Percentiles rank a stretch among this genome's conserved stretches.
phyloP scores from a whole-genome alignment of 305 asterid genomes.

The Euphrasia arctica region DNA sequence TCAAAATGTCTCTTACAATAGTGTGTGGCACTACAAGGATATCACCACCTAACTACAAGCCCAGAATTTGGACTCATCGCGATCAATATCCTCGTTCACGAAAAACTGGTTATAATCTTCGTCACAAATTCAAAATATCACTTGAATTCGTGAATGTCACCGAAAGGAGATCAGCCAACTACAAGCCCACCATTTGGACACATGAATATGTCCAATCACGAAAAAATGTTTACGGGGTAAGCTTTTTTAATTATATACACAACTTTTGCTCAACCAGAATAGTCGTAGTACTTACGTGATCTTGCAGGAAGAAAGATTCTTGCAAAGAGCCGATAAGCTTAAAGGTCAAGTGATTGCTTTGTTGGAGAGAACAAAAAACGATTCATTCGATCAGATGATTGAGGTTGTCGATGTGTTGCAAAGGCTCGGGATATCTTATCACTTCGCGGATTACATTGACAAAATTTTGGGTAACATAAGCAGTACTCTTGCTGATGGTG shows the following conservation, averaged over 20 bases:
- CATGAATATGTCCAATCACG: no score
- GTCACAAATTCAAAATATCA: no score
- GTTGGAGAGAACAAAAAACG: constrained; percentile 16
- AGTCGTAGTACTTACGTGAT: neutral
- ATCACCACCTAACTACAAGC: constrained; percentile 23
- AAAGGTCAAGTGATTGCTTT: constrained; percentile 11
- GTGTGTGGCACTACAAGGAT: constrained; percentile 14
- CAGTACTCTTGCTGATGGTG: neutral
- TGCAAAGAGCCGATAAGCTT: constrained; percentile 20
- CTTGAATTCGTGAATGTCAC: no score
- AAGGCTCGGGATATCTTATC: constrained; percentile 40
- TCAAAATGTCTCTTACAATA: neutral
- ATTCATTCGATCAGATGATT: constrained; percentile 21
- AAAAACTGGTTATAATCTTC: no score
- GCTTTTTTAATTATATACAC: no score
- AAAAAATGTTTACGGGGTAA: constrained; percentile 18
- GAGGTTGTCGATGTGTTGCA: constrained; percentile 36
- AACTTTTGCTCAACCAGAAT: no score
- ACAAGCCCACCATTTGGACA: no score
- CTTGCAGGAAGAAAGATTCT: constrained; percentile 14
- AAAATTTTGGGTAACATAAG: constrained; percentile 11
- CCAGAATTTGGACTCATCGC: constrained; percentile 18
- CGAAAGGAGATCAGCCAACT: no score
- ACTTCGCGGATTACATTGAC: constrained; percentile 25
- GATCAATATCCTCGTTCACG: constrained; percentile 25